Base-by-base conservation (phyloP, 805 yeast genomes). In the Candida chilensis region DNA sequence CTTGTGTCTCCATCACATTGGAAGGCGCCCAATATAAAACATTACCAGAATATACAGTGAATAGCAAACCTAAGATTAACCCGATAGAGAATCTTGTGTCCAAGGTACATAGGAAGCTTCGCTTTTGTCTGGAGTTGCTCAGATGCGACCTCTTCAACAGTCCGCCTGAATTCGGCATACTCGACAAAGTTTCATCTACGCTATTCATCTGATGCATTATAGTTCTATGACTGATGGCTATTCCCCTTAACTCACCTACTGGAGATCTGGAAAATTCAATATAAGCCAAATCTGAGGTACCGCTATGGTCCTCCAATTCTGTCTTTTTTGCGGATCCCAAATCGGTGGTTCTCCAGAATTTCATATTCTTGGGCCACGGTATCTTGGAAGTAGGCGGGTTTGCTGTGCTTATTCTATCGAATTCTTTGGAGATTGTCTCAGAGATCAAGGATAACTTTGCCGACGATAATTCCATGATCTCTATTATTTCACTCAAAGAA, bases 201-300 rank as follows among this genome's bases (percentile, higher is more conserved):
- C 85, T 71, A 37, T 73, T 69, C 88, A 92, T 84, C 47, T 92
- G 98, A 40, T 85, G 90, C 48, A 82, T 67, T 5, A 92, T 71
- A 0, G 95, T 87, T 35, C 85, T 64, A 50, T 92, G 97, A 16
- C 92, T 82, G 48, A 92, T 71, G 1, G 94, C 95, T 20, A 92
- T 94, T 12, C 99, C 99, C 34, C 95, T 66, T 20, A 87, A 56
- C 39, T 88, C 94, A 3, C 97, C 97, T 17, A 83, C 73, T 0
- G 96, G 94, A 2, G 94, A 81, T 41, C 88, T 72, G 1, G 92
- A 75, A 47, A 82, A 92, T 55, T 92, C 98, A 10, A 92, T 88
- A 45, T 92, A 92, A 0, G 97, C 96, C 35, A 92, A 58, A 45
- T 85, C 94, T 13, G 52, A 25, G 8, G 18, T 7, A 13, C 5